These are phyloP conservation scores for Hemerocallis citrina DNA, from an alignment of 106 monocot genomes.

Conservation along the genomic window DNA sequence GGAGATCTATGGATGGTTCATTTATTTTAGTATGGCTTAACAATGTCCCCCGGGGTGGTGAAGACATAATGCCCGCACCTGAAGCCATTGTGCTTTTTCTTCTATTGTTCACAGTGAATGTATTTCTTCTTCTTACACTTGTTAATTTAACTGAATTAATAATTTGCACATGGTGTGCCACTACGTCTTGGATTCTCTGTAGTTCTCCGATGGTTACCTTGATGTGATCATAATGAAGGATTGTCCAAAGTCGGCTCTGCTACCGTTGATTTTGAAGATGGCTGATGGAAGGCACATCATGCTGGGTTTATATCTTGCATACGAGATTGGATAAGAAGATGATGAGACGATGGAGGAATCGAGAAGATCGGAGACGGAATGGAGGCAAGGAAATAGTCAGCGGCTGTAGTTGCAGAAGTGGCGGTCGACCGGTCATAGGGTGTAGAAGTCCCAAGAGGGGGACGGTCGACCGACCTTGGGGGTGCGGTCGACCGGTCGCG, in stretches of 20 bases:
- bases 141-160: not conserved
- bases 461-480: too few species aligned
- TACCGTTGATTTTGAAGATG: constrained; percentile 46
- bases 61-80: constrained; percentile 62
- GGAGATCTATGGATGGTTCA: constrained; percentile 68
- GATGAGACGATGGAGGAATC: too few species aligned
- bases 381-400: too few species aligned
- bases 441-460: too few species aligned
- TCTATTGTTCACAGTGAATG: not conserved
- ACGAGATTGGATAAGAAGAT: too few species aligned
- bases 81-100: constrained; percentile 55
- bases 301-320: too few species aligned
- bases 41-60: constrained; percentile 65
- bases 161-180: too few species aligned
- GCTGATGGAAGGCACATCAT: constrained; percentile 55
- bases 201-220: constrained; percentile 95
- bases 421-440: too few species aligned
- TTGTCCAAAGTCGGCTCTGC: constrained; percentile 50
- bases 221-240: constrained; percentile 64
- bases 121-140: not conserved
- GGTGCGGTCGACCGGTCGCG: too few species aligned
- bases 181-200: constrained; percentile 19
- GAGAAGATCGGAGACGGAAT: too few species aligned
- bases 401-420: too few species aligned
- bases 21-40: constrained; percentile 65